Conservation (phyloP, 2,329 filamentous ascomycete species). For the Hymenoscyphus linearis region DNA sequence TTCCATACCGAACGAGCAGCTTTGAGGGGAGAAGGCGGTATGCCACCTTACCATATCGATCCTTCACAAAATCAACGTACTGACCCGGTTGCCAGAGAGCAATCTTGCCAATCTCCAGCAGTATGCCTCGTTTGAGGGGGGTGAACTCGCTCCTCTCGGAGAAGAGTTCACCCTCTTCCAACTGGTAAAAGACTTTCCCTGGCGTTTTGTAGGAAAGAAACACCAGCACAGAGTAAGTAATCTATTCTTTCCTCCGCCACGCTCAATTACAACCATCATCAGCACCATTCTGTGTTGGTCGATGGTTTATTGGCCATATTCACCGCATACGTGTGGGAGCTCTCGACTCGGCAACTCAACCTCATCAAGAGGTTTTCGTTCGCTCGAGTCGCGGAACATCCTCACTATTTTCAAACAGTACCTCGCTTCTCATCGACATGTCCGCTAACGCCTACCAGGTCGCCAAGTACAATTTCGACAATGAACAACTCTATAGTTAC, state of each 20-base stretch:
- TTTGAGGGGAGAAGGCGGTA: not conserved
- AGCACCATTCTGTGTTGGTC: not conserved
- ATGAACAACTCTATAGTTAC: conserved; percentile 51
- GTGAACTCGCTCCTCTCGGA: conserved; percentile 23
- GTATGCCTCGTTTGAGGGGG: conserved; percentile 15
- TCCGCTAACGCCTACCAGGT: conserved; percentile 14
- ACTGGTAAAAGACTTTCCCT: conserved; percentile 52
- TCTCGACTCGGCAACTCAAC: not conserved
- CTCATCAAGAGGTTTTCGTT: not conserved
- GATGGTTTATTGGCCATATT: not conserved
- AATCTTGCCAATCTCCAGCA: not conserved
- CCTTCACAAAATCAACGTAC: not conserved
- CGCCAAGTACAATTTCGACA: conserved; percentile 45
- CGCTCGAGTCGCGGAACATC: not conserved
- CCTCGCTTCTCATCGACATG: not conserved
- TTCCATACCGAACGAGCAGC: too few relatives aligned
- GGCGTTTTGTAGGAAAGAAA: conserved; percentile 49
- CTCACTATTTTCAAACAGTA: not conserved
- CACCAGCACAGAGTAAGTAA: conserved; percentile 45
- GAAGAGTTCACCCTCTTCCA: conserved; percentile 46
- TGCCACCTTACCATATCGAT: not conserved
- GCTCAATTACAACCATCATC: not conserved
- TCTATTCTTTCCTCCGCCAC: not conserved
- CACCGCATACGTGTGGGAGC: not conserved
- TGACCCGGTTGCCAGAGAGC: not conserved